phyloP scores from a whole-genome alignment of 495 filamentous ascomycete species.

The Hyaloscypha variabilis region DNA sequence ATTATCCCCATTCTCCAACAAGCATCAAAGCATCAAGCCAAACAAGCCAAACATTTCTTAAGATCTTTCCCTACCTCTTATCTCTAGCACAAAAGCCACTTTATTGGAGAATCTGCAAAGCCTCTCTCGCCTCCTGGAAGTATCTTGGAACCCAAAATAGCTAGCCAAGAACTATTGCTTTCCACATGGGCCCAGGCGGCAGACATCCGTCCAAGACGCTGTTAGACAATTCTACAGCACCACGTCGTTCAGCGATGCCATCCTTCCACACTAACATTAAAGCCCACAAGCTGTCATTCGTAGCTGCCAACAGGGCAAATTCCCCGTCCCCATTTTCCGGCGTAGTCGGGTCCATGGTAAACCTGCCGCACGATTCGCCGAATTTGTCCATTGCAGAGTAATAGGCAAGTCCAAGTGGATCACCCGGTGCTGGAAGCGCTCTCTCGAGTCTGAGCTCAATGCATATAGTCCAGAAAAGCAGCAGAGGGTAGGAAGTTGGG shows the following conservation, averaged over 20 bases:
- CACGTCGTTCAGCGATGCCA: neutral
- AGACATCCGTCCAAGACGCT: neutral
- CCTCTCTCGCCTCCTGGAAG: too few relatives aligned
- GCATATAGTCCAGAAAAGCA: constrained; percentile 11
- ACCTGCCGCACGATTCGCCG: neutral
- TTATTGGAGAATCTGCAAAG: too few relatives aligned
- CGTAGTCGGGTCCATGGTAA: neutral
- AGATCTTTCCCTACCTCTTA: too few relatives aligned
- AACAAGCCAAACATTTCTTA: too few relatives aligned
- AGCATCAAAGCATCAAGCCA: too few relatives aligned
- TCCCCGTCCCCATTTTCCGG: neutral
- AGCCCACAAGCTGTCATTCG: neutral
- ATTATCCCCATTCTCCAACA: too few relatives aligned
- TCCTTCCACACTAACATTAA: constrained; percentile 2
- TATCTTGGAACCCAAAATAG: too few relatives aligned
- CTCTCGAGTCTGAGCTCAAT: neutral
- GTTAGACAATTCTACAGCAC: neutral
- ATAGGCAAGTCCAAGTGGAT: neutral
- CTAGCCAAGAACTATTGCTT: neutral
- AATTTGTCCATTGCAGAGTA: neutral
- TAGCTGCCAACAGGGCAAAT: neutral
- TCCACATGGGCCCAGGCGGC: neutral
- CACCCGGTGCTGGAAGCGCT: neutral
- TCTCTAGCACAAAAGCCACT: too few relatives aligned
- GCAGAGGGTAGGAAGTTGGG: constrained; percentile 3